Conservation (phyloP, 176 grass and related monocot genomes). For the bread wheat (Triticum aestivum) region DNA sequence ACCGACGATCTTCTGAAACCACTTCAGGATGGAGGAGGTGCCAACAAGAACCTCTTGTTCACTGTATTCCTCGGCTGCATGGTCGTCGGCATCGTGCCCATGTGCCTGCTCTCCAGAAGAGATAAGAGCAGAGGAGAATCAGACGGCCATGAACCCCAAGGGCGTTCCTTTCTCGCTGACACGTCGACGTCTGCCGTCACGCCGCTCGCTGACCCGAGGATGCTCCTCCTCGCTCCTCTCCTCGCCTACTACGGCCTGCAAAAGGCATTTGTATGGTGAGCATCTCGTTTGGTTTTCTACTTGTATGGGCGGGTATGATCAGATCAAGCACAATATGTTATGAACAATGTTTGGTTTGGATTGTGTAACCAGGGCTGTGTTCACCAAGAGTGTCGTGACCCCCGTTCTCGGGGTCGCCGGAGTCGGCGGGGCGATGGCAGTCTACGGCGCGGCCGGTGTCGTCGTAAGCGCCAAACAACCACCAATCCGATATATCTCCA, state of each 20-base stretch:
- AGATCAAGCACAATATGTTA: too few species aligned
- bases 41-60: background rate
- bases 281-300: too few species aligned
- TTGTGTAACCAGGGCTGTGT: background rate
- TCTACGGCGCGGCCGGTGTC: slow-evolving; percentile 3
- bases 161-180: background rate
- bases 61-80: slow-evolving; percentile 14
- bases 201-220: background rate
- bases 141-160: background rate
- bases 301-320: too few species aligned
- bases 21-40: background rate
- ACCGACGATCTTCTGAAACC: background rate
- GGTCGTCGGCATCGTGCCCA: background rate
- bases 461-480: background rate
- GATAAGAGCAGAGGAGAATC: background rate
- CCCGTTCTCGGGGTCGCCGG: slow-evolving; percentile 7
- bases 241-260: slow-evolving; percentile 22
- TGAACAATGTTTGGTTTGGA: background rate
- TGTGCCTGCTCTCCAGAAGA: background rate
- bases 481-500: background rate
- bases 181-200: background rate
- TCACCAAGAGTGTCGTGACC: background rate
- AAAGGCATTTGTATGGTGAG: slow-evolving; percentile 16
- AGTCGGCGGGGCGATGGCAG: slow-evolving; percentile 7
- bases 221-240: slow-evolving; percentile 11